phyloP scores from a whole-genome alignment of 768 basidiomycete species.

The Podaxis sp. region DNA sequence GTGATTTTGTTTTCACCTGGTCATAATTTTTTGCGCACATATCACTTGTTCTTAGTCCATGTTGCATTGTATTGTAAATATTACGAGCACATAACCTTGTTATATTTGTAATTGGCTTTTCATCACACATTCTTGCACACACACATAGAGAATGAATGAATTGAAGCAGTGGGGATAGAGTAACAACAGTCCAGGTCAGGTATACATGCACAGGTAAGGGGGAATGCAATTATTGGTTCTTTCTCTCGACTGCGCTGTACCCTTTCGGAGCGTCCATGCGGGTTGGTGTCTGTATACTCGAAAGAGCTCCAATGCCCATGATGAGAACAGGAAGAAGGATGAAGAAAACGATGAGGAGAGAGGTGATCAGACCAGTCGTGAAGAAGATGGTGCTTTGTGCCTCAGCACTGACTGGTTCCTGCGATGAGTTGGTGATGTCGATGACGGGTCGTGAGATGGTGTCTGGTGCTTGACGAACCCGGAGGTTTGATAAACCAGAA shows the following conservation, averaged over 20 bases:
- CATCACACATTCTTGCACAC: neutral
- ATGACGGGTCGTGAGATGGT: constrained; percentile 7
- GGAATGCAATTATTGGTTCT: constrained; percentile 56
- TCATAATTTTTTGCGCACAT: neutral
- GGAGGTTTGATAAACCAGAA: constrained; percentile 33
- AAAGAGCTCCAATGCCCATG: constrained; percentile 63
- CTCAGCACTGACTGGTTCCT: neutral
- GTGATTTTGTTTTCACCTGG: neutral
- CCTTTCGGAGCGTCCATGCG: constrained; percentile 64
- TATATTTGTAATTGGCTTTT: neutral
- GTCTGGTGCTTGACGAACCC: constrained; percentile 36
- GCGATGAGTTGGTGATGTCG: constrained; percentile 47
- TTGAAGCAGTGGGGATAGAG: neutral
- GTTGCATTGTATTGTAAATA: neutral
- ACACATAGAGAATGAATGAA: neutral
- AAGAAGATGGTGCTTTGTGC: constrained; percentile 30
- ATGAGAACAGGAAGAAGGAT: constrained; percentile 65
- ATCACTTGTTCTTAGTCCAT: neutral
- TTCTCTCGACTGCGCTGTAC: constrained; percentile 69
- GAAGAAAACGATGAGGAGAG: constrained; percentile 65
- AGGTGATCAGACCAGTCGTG: constrained; percentile 70
- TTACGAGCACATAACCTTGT: neutral
- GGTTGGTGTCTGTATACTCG: constrained; percentile 72
- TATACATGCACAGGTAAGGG: neutral
- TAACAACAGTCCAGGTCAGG: neutral